Evolutionary conservation across 495 filamentous ascomycete genomes (phyloP), one percentile per base, ranked within the genome.

Genomic region (Podospora bellae-mahoneyi): DNA sequence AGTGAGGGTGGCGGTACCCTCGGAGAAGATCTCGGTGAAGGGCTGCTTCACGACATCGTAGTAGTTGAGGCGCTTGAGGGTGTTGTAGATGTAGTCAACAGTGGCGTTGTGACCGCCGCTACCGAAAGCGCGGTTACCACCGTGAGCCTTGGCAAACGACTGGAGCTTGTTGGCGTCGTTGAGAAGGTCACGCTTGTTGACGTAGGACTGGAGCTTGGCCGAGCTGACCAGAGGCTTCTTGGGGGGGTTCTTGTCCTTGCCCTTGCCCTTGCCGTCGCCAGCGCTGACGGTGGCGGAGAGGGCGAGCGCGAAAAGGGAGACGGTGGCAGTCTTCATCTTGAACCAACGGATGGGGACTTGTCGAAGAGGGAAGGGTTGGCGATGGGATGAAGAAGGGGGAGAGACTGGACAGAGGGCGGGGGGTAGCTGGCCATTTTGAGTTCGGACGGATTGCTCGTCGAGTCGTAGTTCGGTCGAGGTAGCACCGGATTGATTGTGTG

Each of bases 21-120:
- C 64, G 4, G 78, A 77, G 69, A 73, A 77, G 64, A 76, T 70
- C 58, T 77, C 79, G 44, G 62, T 74, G 76, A 88, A 90, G 2
- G 81, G 75, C 75, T 92, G 89, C 68, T 82, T 83, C 69, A 81
- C 77, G 63, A 90, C 81, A 74, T 83, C 72, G 77, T 91, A 92
- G 80, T 89, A 90, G 65, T 81, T 79, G 32, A 76, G 70, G 2
- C 65, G 61, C 13, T 74, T 79, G 58, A 89, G 76, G 59, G 82
- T 75, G 48, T 82, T 74, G 69, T 85, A 85, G 71, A 92, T 73
- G 68, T 83, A 92, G 56, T 90, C 79, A 65, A 90, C 83, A 0
- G 87, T 92, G 68, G 82, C 80, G 54, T 88, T 84, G 77, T 92
- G 90, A 39, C 87, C 88, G 5, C 73, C 69, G 20, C 82, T 77